A percentile compares a stretch with the other conserved stretches of the same genome.
phyloP scores from a whole-genome alignment of 495 filamentous ascomycete genomes.

The Annulohypoxylon bovei region DNA sequence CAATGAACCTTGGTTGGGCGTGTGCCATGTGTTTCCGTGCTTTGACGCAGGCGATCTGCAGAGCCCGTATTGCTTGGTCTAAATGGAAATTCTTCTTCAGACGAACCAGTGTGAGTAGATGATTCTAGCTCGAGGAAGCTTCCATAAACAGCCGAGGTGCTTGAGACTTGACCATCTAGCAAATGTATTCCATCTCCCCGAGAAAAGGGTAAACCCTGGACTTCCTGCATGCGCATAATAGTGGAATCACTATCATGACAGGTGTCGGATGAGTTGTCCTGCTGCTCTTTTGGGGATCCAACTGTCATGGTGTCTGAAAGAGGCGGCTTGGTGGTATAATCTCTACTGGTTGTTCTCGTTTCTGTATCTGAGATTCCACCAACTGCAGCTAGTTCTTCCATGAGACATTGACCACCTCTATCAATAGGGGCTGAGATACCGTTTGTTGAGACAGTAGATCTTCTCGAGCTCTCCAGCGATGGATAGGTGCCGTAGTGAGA shows the following conservation, averaged over 20 bases:
- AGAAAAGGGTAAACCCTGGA: neutral
- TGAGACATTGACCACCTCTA: conserved; percentile 26
- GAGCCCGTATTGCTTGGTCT: conserved; percentile 26
- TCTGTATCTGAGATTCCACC: conserved; percentile 33
- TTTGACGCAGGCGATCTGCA: conserved; percentile 23
- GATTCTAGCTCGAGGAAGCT: conserved; percentile 26
- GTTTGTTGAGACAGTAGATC: conserved; percentile 12
- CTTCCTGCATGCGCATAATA: neutral
- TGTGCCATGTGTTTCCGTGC: conserved; percentile 21
- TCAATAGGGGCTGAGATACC: neutral
- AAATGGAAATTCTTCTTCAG: conserved; percentile 13
- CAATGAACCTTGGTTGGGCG: neutral
- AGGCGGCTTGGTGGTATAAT: conserved; percentile 13
- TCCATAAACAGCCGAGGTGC: conserved; percentile 33
- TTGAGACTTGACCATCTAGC: conserved; percentile 25
- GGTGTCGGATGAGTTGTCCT: neutral
- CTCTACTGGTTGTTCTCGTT: conserved; percentile 26
- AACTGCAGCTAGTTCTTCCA: conserved; percentile 34
- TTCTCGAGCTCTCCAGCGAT: neutral
- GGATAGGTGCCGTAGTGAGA: conserved; percentile 26
- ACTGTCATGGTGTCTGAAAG: conserved; percentile 25
- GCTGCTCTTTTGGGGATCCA: neutral
- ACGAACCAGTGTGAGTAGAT: conserved; percentile 12
- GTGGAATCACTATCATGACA: neutral
- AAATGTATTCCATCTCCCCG: neutral